Base-by-base conservation (phyloP, 148 eudicot species). In the Hydrangea macrophylla region DNA sequence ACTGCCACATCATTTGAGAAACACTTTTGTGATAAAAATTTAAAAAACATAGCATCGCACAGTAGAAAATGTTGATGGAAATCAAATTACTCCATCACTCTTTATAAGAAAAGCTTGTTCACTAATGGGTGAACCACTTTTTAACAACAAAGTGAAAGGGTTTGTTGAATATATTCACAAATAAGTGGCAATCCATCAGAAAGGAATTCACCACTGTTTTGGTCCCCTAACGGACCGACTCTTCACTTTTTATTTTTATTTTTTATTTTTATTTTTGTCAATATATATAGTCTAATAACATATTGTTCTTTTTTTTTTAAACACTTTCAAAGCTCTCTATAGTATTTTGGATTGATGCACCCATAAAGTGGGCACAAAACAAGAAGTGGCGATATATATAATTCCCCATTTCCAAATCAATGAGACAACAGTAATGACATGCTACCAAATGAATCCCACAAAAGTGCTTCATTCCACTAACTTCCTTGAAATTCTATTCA, bases 131-230 rank as follows among this genome's bases (percentile, higher is more conserved):
- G 65, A 58, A 75, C 64, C 45, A 48, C 73, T 36, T 75, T 76
- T 76, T 70, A 71, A 62, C 37, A 51, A 20, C 64, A 77, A 71
- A 76, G 78, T 76, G 78, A 80, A 64, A 57, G 71, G 65, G 61
- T n/a, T 68, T 68, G 72, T 81, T 84, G 83, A 78, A 79, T 70
- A 70, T 74, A 64, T 70, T 57, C 71, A 36, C 60, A 20, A 20
- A 32, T 32, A 55, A 76, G 75, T 77, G 76, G 64, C 68, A 76
- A 55, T 66, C 50, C 54, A 40, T 76, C 72, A 67, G 31, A 60
- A 55, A 53, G 35, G 39, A 30, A 61, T 48, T 65, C 58, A 51
- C 17, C 18, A 65, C 37, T 18, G 61, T 53, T 64, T 54, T 67
- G 76, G 75, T 76, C 75, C 60, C 64, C 53, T 74, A 74, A 67